phyloP scores from a whole-genome alignment of 2,329 filamentous ascomycete genomes.

The Chaetomiaceae sp. region DNA sequence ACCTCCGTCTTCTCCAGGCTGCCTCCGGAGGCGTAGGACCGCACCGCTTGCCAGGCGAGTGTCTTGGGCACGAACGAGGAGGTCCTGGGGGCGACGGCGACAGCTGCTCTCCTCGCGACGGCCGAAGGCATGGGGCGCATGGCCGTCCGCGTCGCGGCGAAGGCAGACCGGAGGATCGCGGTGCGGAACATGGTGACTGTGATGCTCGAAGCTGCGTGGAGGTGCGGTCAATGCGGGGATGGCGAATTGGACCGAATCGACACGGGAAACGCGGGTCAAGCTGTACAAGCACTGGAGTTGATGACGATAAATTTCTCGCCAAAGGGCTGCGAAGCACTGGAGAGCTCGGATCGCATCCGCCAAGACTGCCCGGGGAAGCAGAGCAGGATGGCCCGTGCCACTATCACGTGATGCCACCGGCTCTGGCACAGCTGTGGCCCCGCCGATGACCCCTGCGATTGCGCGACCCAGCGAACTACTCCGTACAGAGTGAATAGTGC shows the following conservation, averaged over 20 bases:
- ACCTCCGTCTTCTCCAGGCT: slow-evolving; percentile 62
- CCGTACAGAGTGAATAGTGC: no score
- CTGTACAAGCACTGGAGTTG: slow-evolving; percentile 13
- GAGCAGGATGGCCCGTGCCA: slow-evolving; percentile 1
- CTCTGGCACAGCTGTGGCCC: no score
- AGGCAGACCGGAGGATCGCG: slow-evolving; percentile 72
- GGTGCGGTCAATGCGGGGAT: not conserved
- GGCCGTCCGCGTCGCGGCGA: slow-evolving; percentile 50
- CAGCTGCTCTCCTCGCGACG: slow-evolving; percentile 51
- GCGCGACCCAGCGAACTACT: no score
- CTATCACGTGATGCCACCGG: not conserved
- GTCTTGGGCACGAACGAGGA: slow-evolving; percentile 45
- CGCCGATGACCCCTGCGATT: no score
- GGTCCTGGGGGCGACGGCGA: slow-evolving; percentile 55
- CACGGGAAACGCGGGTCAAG: slow-evolving; percentile 8
- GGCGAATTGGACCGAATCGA: slow-evolving; percentile 16
- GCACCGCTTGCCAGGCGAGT: slow-evolving; percentile 60
- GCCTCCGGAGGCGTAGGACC: slow-evolving; percentile 80
- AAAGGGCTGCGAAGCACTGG: slow-evolving; percentile 16
- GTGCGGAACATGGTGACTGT: slow-evolving; percentile 76
- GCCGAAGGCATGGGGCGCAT: slow-evolving; percentile 51
- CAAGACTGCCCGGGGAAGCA: no score
- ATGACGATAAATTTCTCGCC: slow-evolving; percentile 44
- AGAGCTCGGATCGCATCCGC: slow-evolving; percentile 8
- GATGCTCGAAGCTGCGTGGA: not conserved